Conservation (phyloP, 2,329 filamentous ascomycete genomes). For the Diaporthe amygdali region DNA sequence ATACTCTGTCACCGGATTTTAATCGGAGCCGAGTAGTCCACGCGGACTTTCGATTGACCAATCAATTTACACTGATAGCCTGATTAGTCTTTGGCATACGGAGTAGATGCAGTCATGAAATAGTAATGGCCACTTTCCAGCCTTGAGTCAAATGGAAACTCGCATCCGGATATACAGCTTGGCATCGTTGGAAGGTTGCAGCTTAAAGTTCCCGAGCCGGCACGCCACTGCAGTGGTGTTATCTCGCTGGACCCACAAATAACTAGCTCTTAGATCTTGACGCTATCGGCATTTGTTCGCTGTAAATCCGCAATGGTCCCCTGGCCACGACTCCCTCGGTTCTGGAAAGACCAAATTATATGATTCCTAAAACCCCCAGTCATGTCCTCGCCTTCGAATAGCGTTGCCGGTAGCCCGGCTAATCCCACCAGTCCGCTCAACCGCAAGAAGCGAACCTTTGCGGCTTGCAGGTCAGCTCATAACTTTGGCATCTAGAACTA, state of each 20-base stretch:
- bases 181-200: not conserved
- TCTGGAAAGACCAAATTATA: not conserved
- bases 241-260: conserved; percentile 1
- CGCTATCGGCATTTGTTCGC: not conserved
- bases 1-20: not conserved
- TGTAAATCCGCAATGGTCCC: not conserved
- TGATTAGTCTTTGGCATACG: not conserved
- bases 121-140: not conserved
- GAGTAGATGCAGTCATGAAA: not conserved
- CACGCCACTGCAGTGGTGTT: not conserved
- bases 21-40: not conserved
- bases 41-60: not conserved
- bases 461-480: conserved; percentile 14
- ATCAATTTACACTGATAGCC: not conserved
- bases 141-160: not conserved
- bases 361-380: not conserved
- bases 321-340: not conserved
- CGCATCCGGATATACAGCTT: not conserved
- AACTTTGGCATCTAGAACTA: not conserved
- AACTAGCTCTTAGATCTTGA: not conserved
- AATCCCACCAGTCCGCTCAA: not conserved
- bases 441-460: conserved; percentile 13
- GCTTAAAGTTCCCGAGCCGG: not conserved
- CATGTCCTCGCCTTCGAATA: not conserved
- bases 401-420: not conserved